Evolutionary conservation across 2,329 filamentous ascomycete species (phyloP), one percentile per base, ranked within the genome.

Genomic region (Fusarium decemcellulare): DNA sequence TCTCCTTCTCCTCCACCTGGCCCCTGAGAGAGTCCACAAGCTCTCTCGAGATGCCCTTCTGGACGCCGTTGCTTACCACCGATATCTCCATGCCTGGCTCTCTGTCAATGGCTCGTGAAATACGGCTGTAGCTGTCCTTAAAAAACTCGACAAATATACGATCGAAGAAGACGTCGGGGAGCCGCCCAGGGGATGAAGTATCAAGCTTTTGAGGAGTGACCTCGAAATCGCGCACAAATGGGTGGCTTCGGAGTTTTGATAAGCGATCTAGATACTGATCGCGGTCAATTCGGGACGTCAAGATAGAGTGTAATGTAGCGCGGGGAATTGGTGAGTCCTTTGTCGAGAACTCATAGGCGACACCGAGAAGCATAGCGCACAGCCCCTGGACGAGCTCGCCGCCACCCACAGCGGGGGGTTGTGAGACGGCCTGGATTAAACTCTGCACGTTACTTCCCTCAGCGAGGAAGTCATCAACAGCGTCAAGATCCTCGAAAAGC

Each of bases 291-390:
- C 91, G 90, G 46, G 91, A 90, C 30, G 89, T 85, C 37, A 99
- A 84, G 30, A 98, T 87, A 27, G 92, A 90, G 74, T 97, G 93
- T 46, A 99, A 83, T 10, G 92, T 95, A 27, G 90, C 86, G 65
- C 96, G 88, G 7, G 95, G 89, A 54, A 99, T 91, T 0, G 96
- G 94, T 0, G 95, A 98, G 80, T 99, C 96, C 77, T 97, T 97
- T 1, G 95, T 98, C 10, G 95, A 98, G 76, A 98, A 99, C 76
- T 99, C 96, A 77, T 98, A 99, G 6, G 96, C 87, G 18, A 97
- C 91, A 10, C 95, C 96, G 2, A 98, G 85, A 1, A 99, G 83
- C 77, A 94, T 90, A 15, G 94, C 92, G 77, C 92, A 94, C 12
- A 99, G 85, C 2, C 96, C 96, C 70, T 93, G 92, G 14, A 95